These are phyloP conservation scores for Microcyclospora pomicola DNA, from an alignment of 2,329 filamentous ascomycete genomes.

Conservation along the genomic window DNA sequence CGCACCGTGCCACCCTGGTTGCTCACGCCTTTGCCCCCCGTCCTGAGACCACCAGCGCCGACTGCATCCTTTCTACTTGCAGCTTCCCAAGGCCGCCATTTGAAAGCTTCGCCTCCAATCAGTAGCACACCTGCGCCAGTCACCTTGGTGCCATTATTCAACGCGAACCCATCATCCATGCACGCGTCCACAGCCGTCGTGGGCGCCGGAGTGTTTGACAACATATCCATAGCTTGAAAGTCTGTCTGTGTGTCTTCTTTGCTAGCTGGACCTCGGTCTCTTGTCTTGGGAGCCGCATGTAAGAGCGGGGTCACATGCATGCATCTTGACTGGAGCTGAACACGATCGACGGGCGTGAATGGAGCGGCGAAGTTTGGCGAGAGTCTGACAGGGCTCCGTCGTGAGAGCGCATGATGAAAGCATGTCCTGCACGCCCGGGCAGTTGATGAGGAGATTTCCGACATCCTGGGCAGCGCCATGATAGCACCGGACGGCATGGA, in stretches of 20 bases:
- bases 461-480: neutral
- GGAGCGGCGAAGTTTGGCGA: too few species aligned
- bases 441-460: neutral
- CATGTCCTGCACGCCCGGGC: neutral
- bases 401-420: constrained; percentile 4
- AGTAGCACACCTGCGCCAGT: constrained; percentile 59
- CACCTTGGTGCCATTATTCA: constrained; percentile 68
- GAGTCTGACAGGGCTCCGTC: neutral
- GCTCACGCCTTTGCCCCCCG: constrained; percentile 20
- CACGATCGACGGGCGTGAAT: neutral
- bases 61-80: constrained; percentile 23
- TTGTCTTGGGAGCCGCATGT: constrained; percentile 27
- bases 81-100: constrained; percentile 69
- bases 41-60: constrained; percentile 24
- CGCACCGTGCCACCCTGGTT: constrained; percentile 35
- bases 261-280: constrained; percentile 47
- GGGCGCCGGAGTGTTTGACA: constrained; percentile 60
- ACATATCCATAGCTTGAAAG: constrained; percentile 63
- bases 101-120: constrained; percentile 74
- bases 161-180: constrained; percentile 66
- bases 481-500: neutral
- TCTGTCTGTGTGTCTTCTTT: constrained; percentile 54
- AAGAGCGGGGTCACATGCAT: neutral
- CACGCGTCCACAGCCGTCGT: constrained; percentile 76
- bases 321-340: neutral